These are phyloP conservation scores for Fragaria iinumae DNA, from an alignment of 306 rosid genomes.

Conservation along the genomic window DNA sequence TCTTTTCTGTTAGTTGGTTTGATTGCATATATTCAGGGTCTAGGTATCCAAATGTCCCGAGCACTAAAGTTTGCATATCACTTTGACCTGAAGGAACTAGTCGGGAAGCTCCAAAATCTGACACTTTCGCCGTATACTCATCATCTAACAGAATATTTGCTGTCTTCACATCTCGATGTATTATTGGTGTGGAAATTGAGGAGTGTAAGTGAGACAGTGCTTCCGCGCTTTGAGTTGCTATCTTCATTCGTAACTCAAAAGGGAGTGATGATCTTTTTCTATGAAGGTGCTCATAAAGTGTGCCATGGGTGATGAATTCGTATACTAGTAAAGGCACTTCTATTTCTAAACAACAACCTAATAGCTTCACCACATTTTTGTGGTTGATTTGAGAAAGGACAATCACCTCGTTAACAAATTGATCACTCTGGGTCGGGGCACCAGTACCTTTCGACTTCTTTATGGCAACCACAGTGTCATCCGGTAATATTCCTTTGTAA, in stretches of 20 bases:
- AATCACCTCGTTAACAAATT: slow-evolving; percentile 12
- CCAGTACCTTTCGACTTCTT: no score
- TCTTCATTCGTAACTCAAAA: not conserved
- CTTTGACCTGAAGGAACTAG: not conserved
- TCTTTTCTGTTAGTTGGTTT: not conserved
- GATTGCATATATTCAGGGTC: slow-evolving; percentile 18
- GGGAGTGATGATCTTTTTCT: not conserved
- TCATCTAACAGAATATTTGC: slow-evolving; percentile 25
- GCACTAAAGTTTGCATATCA: not conserved
- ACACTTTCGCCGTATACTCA: not conserved
- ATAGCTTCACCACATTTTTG: slow-evolving; percentile 5
- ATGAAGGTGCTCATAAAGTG: not conserved
- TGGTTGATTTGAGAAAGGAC: slow-evolving; percentile 11
- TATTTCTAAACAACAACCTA: slow-evolving; percentile 21
- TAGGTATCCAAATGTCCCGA: not conserved
- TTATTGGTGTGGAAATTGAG: not conserved
- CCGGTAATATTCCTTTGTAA: no score
- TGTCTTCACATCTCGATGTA: slow-evolving; percentile 25
- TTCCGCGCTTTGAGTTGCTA: slow-evolving; percentile 19
- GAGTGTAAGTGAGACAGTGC: slow-evolving; percentile 29
- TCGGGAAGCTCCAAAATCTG: slow-evolving; percentile 6
- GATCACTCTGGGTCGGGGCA: not conserved
- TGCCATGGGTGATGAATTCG: not conserved
- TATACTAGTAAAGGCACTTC: not conserved
- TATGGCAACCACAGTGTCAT: no score